Evolutionary conservation across 768 basidiomycete genomes (phyloP).

Genomic region (Mycena chlorophos): DNA sequence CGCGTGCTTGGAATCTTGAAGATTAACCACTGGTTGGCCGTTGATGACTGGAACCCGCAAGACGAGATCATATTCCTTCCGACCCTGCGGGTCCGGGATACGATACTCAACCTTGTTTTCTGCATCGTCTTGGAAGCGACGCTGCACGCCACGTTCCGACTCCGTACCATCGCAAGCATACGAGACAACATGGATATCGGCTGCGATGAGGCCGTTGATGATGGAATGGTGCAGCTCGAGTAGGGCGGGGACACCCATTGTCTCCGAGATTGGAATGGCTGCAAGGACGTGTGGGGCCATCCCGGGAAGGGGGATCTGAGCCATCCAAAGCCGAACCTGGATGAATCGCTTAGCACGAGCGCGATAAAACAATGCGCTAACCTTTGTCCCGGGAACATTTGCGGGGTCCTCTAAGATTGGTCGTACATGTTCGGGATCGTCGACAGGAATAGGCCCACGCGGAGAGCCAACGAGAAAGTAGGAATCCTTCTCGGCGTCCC

Average conservation of each 20-base stretch:
- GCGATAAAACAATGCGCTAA: slow-evolving; percentile 6
- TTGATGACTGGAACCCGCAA: slow-evolving; percentile 9
- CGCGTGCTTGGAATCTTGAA: slow-evolving; percentile 35
- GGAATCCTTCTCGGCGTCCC: slow-evolving; percentile 19
- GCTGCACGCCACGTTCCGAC: slow-evolving; percentile 31
- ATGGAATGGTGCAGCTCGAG: slow-evolving; percentile 16
- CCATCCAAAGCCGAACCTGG: slow-evolving; percentile 33
- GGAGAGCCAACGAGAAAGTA: slow-evolving; percentile 29
- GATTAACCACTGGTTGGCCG: slow-evolving; percentile 17
- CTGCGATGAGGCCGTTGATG: slow-evolving; percentile 28
- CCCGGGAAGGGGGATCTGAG: slow-evolving; percentile 32
- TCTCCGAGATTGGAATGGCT: slow-evolving; percentile 26
- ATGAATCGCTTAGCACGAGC: neutral
- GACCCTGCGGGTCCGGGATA: slow-evolving; percentile 1
- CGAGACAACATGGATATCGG: slow-evolving; percentile 29
- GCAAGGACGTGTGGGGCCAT: slow-evolving; percentile 35
- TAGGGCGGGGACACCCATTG: slow-evolving; percentile 21
- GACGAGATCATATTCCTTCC: slow-evolving; percentile 6
- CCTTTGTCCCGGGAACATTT: slow-evolving; percentile 26
- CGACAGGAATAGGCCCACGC: slow-evolving; percentile 28
- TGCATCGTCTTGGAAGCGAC: slow-evolving; percentile 11
- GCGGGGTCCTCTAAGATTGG: slow-evolving; percentile 11
- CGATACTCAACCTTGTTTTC: slow-evolving; percentile 1
- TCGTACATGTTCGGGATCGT: slow-evolving; percentile 24
- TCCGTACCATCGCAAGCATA: slow-evolving; percentile 39